Conservation (phyloP, 2,329 filamentous ascomycete genomes). For the Pseudogymnoascus sp. region DNA sequence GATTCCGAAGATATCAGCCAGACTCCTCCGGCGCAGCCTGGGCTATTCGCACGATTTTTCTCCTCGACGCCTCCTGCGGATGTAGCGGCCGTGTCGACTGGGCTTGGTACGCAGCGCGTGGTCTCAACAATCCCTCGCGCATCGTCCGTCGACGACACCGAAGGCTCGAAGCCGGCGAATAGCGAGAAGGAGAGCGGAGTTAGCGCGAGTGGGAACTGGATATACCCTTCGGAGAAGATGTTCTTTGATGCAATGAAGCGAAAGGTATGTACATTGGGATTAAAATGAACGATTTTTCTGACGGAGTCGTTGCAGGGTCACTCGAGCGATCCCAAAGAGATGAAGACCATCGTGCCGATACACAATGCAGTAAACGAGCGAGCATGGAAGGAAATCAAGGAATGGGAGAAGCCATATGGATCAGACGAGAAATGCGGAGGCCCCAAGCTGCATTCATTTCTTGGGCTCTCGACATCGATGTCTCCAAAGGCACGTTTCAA, state of each 20-base stretch:
- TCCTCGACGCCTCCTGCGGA: slow-evolving; percentile 12
- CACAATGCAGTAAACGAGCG: slow-evolving; percentile 98
- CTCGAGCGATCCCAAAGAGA: slow-evolving; percentile 61
- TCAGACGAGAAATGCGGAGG: slow-evolving; percentile 59
- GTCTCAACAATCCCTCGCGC: slow-evolving; percentile 72
- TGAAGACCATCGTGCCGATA: slow-evolving; percentile 88
- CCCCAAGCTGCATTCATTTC: slow-evolving; percentile 75
- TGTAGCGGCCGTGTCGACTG: background rate
- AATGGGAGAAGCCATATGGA: slow-evolving; percentile 70
- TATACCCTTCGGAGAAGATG: slow-evolving; percentile 94
- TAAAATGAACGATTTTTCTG: background rate
- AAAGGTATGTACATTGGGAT: slow-evolving; percentile 39
- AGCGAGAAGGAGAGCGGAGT: slow-evolving; percentile 69
- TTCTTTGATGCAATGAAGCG: slow-evolving; percentile 96
- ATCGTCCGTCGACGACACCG: slow-evolving; percentile 30
- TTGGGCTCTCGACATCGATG: slow-evolving; percentile 59
- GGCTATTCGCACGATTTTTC: slow-evolving; percentile 18
- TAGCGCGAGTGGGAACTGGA: slow-evolving; percentile 73
- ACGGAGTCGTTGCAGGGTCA: slow-evolving; percentile 40
- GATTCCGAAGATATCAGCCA: slow-evolving; percentile 28
- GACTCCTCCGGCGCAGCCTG: slow-evolving; percentile 28
- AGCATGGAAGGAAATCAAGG: slow-evolving; percentile 84
- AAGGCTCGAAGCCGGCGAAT: slow-evolving; percentile 51
- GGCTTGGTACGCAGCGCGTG: slow-evolving; percentile 59
- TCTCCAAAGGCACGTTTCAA: slow-evolving; percentile 80